A percentile compares a stretch with the other conserved stretches of the same genome.
phyloP scores from a whole-genome alignment of 129 eudicot species.

The Glebionis coronaria region DNA sequence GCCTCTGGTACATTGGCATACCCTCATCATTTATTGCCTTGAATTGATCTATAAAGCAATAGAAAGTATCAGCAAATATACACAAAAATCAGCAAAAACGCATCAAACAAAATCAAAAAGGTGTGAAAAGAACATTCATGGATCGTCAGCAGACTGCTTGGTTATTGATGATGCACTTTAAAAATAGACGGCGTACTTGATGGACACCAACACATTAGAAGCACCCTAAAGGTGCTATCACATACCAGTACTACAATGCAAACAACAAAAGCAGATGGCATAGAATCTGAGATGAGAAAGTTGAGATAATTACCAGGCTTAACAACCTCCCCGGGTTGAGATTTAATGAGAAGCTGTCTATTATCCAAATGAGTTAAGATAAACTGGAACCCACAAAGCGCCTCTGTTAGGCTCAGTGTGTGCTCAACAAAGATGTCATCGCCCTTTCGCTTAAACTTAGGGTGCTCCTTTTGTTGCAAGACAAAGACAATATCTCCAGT shows the following conservation, averaged over 20 bases:
- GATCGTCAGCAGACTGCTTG: too few relatives aligned
- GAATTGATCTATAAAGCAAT: slow-evolving; percentile 38
- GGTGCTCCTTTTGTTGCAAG: slow-evolving; percentile 86
- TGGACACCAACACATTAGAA: too few relatives aligned
- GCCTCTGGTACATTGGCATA: slow-evolving; percentile 73
- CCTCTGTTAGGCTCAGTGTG: slow-evolving; percentile 62
- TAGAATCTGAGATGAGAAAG: too few relatives aligned
- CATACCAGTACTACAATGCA: too few relatives aligned
- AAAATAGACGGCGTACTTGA: too few relatives aligned
- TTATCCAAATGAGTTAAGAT: slow-evolving; percentile 57
- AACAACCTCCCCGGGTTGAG: slow-evolving; percentile 65
- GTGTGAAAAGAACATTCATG: not conserved
- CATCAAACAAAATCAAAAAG: not conserved
- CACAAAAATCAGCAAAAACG: not conserved
- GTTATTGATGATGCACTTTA: too few relatives aligned
- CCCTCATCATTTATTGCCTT: slow-evolving; percentile 86
- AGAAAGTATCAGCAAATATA: not conserved
- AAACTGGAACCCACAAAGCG: slow-evolving; percentile 77
- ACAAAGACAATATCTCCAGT: slow-evolving; percentile 84
- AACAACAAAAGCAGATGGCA: too few relatives aligned
- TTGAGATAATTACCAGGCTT: slow-evolving; percentile 50
- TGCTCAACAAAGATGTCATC: slow-evolving; percentile 82
- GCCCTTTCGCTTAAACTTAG: slow-evolving; percentile 75
- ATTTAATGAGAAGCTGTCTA: slow-evolving; percentile 64
- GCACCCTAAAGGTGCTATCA: too few relatives aligned